phyloP scores from a whole-genome alignment of 805 yeast species.

The Kuraishia hungarica region DNA sequence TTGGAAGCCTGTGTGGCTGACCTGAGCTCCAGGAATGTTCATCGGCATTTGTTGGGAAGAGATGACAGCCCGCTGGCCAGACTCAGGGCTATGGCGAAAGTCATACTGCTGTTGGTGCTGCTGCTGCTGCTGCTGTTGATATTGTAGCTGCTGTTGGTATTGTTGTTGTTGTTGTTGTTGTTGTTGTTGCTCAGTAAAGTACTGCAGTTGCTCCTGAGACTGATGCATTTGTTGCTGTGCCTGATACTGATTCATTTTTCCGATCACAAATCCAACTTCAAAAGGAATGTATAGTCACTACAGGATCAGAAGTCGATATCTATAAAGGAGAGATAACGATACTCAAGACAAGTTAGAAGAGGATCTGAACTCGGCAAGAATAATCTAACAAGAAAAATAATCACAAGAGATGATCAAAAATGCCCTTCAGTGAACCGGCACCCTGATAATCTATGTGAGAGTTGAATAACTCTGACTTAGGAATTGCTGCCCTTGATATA shows the following conservation, averaged over 20 bases:
- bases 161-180: slow-evolving; percentile 22
- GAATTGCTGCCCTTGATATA: no score
- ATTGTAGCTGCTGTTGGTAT: slow-evolving; percentile 22
- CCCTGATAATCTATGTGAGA: background rate
- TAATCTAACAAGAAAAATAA: background rate
- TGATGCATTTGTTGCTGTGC: slow-evolving; percentile 10
- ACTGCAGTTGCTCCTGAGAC: slow-evolving; percentile 19
- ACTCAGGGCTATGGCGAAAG: slow-evolving; percentile 13
- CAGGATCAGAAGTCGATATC: background rate
- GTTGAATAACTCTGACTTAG: background rate
- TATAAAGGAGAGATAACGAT: background rate
- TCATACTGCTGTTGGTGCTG: slow-evolving; percentile 17
- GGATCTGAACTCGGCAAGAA: background rate
- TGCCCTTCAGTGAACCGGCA: background rate
- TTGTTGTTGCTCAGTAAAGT: slow-evolving; percentile 23
- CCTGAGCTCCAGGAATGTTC: slow-evolving; percentile 4
- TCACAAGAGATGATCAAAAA: background rate
- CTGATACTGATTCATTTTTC: slow-evolving; percentile 2
- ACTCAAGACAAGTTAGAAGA: background rate
- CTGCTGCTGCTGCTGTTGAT: slow-evolving; percentile 21
- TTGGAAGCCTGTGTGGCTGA: slow-evolving; percentile 11
- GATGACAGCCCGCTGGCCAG: slow-evolving; percentile 13
- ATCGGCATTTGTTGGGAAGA: slow-evolving; percentile 5
- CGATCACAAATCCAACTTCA: background rate
- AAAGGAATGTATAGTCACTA: background rate